Percentiles rank a stretch among this genome's conserved stretches.
Conservation (phyloP, 2,329 filamentous ascomycete genomes). For the Pezicula rhizophila region DNA sequence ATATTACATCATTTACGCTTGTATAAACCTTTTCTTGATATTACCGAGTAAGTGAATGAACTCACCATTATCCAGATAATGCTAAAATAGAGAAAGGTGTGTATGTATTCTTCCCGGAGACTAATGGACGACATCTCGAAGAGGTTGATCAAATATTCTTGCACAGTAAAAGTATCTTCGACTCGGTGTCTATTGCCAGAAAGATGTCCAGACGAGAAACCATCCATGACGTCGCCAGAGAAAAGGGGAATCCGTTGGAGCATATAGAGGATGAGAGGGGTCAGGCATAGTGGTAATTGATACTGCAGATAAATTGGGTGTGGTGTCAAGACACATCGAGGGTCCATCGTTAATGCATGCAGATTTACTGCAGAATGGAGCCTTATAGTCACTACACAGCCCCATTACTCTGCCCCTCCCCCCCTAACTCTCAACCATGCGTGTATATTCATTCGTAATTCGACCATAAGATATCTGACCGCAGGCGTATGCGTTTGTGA, state of each 20-base stretch:
- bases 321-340: no score
- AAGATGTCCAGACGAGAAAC: constrained; percentile 5
- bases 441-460: no score
- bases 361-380: no score
- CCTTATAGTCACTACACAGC: no score
- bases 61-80: not conserved
- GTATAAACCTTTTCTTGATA: constrained; percentile 2
- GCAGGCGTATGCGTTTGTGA: no score
- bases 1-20: constrained; percentile 7
- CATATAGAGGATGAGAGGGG: not conserved
- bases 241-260: not conserved
- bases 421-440: no score
- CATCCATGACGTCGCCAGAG: not conserved
- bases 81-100: constrained; percentile 1
- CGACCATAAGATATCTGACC: no score
- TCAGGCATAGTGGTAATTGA: not conserved
- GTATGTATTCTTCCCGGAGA: constrained; percentile 12
- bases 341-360: no score
- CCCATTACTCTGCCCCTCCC: no score
- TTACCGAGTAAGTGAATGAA: not conserved
- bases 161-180: constrained; percentile 9
- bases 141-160: constrained; percentile 14
- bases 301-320: no score
- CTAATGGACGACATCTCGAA: constrained; percentile 9
- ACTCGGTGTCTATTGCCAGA: constrained; percentile 9